Evolutionary conservation across 495 filamentous ascomycete species (phyloP).

Genomic region (Evernia prunastri): DNA sequence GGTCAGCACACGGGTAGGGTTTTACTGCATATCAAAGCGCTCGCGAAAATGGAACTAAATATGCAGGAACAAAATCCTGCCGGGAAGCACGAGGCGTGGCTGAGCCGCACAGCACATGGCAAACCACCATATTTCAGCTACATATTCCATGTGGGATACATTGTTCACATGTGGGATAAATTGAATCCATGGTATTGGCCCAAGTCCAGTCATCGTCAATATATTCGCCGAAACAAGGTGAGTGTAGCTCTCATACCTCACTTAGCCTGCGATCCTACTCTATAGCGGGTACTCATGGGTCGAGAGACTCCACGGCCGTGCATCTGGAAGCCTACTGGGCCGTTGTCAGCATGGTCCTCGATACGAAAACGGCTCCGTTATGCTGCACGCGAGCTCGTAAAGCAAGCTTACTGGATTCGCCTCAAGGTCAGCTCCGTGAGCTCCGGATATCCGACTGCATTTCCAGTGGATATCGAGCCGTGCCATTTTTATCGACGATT

Average conservation of each 20-base stretch:
- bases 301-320: too few species aligned
- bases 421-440: not conserved
- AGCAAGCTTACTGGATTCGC: not conserved
- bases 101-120: not conserved
- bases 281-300: not conserved
- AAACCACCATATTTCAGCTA: too few species aligned
- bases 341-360: not conserved
- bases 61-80: constrained; percentile 11
- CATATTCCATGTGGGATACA: too few species aligned
- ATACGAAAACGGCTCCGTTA: not conserved
- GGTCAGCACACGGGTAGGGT: constrained; percentile 2
- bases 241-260: not conserved
- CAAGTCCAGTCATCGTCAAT: not conserved
- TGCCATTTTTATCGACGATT: not conserved
- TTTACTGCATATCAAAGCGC: not conserved
- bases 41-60: not conserved
- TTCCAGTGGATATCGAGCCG: not conserved
- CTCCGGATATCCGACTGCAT: not conserved
- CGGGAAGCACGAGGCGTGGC: constrained; percentile 1
- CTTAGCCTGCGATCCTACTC: not conserved
- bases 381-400: not conserved
- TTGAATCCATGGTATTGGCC: not conserved
- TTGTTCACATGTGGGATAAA: too few species aligned
- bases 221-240: not conserved
- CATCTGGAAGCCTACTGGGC: constrained; percentile 1